Conservation (phyloP, 177 flowering plant species). For the Vitis hybrid region DNA sequence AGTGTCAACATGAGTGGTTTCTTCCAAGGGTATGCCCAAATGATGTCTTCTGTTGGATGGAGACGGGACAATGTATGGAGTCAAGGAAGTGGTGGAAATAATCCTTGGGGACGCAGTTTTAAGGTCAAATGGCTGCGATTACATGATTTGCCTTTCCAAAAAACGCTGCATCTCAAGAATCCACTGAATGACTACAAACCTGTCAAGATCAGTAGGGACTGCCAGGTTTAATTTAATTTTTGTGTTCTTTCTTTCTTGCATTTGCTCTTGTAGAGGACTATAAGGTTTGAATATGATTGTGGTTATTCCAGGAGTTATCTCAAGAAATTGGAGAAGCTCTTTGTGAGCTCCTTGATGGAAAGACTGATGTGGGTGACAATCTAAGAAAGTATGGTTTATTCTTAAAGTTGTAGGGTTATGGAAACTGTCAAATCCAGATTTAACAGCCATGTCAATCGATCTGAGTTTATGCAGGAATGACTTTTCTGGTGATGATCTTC, state of each 20-base stretch:
- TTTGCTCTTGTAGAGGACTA: not conserved
- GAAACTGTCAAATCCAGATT: not conserved
- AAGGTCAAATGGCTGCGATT: slow-evolving; percentile 83
- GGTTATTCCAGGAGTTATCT: slow-evolving; percentile 64
- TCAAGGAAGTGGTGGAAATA: slow-evolving; percentile 65
- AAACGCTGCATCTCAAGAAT: slow-evolving; percentile 90
- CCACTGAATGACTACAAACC: slow-evolving; percentile 89
- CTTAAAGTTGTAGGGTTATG: not conserved
- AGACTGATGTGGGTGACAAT: slow-evolving; percentile 32
- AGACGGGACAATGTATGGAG: slow-evolving; percentile 85
- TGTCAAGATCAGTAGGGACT: slow-evolving; percentile 92
- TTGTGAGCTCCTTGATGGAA: slow-evolving; percentile 76
- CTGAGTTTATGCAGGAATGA: slow-evolving; percentile 21
- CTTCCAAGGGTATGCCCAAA: slow-evolving; percentile 98
- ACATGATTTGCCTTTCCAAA: slow-evolving; percentile 75
- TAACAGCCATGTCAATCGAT: slow-evolving; percentile 2
- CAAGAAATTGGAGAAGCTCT: slow-evolving; percentile 84
- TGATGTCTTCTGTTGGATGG: slow-evolving; percentile 92
- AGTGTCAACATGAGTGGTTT: slow-evolving; percentile 98
- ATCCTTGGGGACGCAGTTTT: slow-evolving; percentile 91
- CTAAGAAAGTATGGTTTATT: slow-evolving; percentile 44
- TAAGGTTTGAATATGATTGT: slow-evolving; percentile 4
- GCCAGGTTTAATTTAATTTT: slow-evolving; percentile 58
- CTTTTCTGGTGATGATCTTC: slow-evolving; percentile 34
- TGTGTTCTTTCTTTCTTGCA: slow-evolving; percentile 2